Evolutionary conservation across 2,329 filamentous ascomycete genomes (phyloP).

Genomic region (Massarina eburnea): DNA sequence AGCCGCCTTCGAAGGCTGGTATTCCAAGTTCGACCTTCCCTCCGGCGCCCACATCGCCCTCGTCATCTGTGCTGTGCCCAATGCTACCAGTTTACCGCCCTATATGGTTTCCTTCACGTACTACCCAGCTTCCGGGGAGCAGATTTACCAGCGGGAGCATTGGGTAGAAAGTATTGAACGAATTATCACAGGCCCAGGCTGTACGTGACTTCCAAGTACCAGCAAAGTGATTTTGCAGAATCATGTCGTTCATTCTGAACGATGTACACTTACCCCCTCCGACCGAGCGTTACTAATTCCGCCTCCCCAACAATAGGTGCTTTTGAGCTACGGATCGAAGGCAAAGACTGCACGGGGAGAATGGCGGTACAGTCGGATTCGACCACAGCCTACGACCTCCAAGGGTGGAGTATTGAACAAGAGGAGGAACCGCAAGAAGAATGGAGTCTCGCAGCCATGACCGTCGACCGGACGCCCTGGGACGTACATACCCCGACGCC

Average conservation of each 20-base stretch:
- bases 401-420: slow-evolving; percentile 6
- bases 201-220: not conserved
- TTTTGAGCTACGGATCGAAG: slow-evolving; percentile 46
- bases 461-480: slow-evolving; percentile 45
- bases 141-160: slow-evolving; percentile 47
- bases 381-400: slow-evolving; percentile 40
- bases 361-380: slow-evolving; percentile 41
- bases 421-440: slow-evolving; percentile 10
- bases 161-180: slow-evolving; percentile 47
- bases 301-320: slow-evolving; percentile 23
- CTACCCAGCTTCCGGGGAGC: slow-evolving; percentile 38
- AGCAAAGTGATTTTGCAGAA: too few species aligned
- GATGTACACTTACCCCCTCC: too few species aligned
- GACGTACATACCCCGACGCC: slow-evolving; percentile 38
- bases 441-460: slow-evolving; percentile 46
- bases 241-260: too few species aligned
- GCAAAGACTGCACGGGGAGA: slow-evolving; percentile 34
- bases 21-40: slow-evolving; percentile 53
- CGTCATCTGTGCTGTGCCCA: slow-evolving; percentile 51
- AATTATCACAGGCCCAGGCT: slow-evolving; percentile 21
- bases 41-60: slow-evolving; percentile 50
- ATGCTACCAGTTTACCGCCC: slow-evolving; percentile 39
- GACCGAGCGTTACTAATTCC: too few species aligned
- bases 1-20: slow-evolving; percentile 53
- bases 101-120: slow-evolving; percentile 55